Base-by-base conservation (phyloP, 495 filamentous ascomycete genomes). In the Tuber borchii region DNA sequence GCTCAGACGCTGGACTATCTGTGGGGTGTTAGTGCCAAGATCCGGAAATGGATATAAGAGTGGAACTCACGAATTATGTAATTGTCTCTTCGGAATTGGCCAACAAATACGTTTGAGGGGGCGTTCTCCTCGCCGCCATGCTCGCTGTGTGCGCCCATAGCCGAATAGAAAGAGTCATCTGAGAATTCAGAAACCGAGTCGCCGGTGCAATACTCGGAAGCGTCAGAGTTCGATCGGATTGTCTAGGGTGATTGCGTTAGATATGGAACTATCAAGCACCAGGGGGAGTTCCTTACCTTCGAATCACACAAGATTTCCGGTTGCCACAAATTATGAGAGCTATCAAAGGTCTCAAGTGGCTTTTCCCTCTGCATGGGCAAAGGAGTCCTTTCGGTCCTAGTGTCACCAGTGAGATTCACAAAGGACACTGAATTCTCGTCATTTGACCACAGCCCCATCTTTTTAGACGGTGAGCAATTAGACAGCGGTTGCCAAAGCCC, bases 191-290 rank as follows among this genome's bases (percentile, higher is more conserved):
- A 76, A 34, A 75, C 73, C 10, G 73, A 61, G 42, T 37, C 75
- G 73, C 69, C 31, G 69, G 75, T 75, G 20, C 65, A 43, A 26
- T 77, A 79, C 56, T 75, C 78, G 20, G 77, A 77, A 12, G 74
- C 73, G 19, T 75, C 77, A n/a, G 78, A 79, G 40, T 79, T 73
- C 68, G 43, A 34, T 69, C 75, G 73, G 22, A 73, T 34, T n/a
- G 51, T 34, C 71, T 76, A 40, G 44, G 42, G 48, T 19, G 7
- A n/a, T 17, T 44, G 20, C 51, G 37, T 73, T 46, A 45, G 22
- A 14, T n/a, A 39, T 73, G 69, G 31, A 10, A 14, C 31, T 17
- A 34, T 7, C 39, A 19, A 37, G 31, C 16, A 34, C 19, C 26
- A 5, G 39, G 34, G 8, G 68, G 34, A 26, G 51, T 40, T 34